Base-by-base conservation (phyloP, 352 stramenopile genomes). In the Sclerospora graminicola region DNA sequence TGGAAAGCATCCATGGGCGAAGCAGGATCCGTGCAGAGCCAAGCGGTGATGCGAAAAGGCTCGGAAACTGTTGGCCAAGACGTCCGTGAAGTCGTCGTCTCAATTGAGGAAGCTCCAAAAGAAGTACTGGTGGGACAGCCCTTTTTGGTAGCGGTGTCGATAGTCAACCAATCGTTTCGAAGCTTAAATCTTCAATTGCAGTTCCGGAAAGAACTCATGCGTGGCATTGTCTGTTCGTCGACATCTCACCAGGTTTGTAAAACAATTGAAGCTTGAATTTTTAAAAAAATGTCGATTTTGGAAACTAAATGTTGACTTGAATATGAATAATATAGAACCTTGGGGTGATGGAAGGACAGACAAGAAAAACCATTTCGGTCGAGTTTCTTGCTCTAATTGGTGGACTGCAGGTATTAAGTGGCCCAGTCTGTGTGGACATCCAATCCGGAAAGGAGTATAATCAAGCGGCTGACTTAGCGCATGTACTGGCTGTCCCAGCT, bases 1-100 rank as follows among this genome's bases (percentile, higher is more conserved):
- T 93, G 81, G 81, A 89, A 89, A 60, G 84, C 69, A 10, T 72
- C 70, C 2, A 74, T 89, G 36, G 81, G 81, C 0, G 81, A 93
- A 60, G 72, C 81, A 16, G 81, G 81, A 0, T 84, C 75, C 0
- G 69, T 93, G 13, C 73, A 89, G 42, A 93, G 78, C 21, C 78
- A 90, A 48, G 72, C 74, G 4, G 70, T 90, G 15, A 66, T 89
- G 53, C 52, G 71, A 16, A 90, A 90, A 48, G 45, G 36, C 19
- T 28, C 41, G 29, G 57, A 34, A 4, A 11, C 23, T 27, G 30
- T 33, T 40, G 41, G 41, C 1, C 42, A 53, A 19, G 49, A 15
- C 16, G 10, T 32, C 23, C 46, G 43, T 8, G 73, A 88, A 0
- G 62, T 90, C n/a, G 43, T 38, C 0, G 60, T 88, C 10, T 33